Evolutionary conservation across 305 asterid species (phyloP), one percentile per base, ranked within the genome.

Genomic region (Solanum hybrid): DNA sequence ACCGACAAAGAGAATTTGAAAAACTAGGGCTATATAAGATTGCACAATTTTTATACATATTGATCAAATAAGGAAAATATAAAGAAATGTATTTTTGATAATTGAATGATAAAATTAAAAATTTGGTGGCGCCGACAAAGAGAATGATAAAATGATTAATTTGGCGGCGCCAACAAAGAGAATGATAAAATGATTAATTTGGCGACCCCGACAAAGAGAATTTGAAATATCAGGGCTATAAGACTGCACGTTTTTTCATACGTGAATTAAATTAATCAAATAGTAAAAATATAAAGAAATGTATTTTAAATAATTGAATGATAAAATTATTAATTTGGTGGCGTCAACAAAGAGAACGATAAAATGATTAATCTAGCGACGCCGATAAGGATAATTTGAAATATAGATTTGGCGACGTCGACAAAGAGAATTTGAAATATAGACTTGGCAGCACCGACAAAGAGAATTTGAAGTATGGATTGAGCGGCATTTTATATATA

Each of bases 351-450:
- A 51, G 66, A 51, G 10, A 51, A 51, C 8, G 1, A 51, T 51
- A 51, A 51, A 51, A 15, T 51, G 66, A 51, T 51, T 51, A 51
- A 15, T 51, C 2, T 15, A 1, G 66, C 1, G n/a, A 51, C 4
- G 0, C 9, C 9, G 2, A 45, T 15, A 14, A 45, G 0, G 19
- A 45, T 0, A 51, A 51, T 15, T 51, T 15, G n/a, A 6, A 51
- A 15, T 51, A 51, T 51, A 15, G 2, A 51, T 0, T 15, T 51
- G n/a, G 1, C 2, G 4, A 1, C 1, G 4, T 10, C 4, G 4
- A 51, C 2, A 51, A 51, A 51, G 66, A 51, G 4, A 6, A 51
- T 15, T 6, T 51, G 3, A 3, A 51, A 51, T 51, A 17, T 51
- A 51, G n/a, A 51, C 7, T 51, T 51, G 8, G 10, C 66, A 0